Conservation (phyloP, 352 stramenopile genomes). For the Globisporangium megalacanthum region DNA sequence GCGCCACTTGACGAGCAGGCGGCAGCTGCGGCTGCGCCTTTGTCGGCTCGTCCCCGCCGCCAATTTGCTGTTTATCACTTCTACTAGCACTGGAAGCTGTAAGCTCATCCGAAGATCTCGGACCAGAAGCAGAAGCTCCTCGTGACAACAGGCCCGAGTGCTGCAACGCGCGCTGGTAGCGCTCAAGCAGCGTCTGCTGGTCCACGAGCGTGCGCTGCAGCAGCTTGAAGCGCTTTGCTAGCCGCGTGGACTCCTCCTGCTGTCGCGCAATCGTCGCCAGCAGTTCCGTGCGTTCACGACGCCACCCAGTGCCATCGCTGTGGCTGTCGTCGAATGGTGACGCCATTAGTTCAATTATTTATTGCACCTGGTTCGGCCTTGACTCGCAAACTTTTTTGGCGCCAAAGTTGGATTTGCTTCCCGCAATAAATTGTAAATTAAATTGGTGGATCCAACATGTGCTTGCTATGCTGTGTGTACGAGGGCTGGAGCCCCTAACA, state of each 20-base stretch:
- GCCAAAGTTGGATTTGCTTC: no score
- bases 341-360: no score
- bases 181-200: slow-evolving; percentile 27
- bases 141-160: neutral
- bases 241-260: neutral
- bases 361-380: no score
- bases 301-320: no score
- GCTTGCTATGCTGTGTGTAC: no score
- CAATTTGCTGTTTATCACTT: neutral
- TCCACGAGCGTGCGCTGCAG: slow-evolving; percentile 32
- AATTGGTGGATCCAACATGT: no score
- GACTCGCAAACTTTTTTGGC: no score
- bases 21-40: neutral
- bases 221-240: slow-evolving; percentile 4
- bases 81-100: neutral
- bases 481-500: no score
- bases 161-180: slow-evolving; percentile 46
- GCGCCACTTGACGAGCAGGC: neutral
- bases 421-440: no score
- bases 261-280: neutral
- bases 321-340: no score
- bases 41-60: neutral
- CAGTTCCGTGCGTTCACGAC: neutral
- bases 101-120: neutral
- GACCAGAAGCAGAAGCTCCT: neutral